Evolutionary conservation across 371 early-diverging fungal species (phyloP).

Genomic region (Haplosporangium sp.): DNA sequence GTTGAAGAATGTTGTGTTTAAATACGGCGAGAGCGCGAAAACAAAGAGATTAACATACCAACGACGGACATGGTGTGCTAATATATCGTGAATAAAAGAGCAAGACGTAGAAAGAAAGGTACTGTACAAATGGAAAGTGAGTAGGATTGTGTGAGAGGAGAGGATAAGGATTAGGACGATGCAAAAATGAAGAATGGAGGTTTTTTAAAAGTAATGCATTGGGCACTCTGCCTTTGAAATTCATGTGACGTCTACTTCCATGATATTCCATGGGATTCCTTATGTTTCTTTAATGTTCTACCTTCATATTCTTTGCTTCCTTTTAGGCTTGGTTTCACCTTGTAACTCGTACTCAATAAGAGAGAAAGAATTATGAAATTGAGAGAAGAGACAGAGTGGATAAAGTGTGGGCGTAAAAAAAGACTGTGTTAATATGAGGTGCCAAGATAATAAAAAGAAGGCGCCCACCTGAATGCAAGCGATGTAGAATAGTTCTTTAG

Average conservation of each 20-base stretch:
- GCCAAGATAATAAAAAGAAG: no score
- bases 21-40: background rate
- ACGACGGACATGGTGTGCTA: slow-evolving; percentile 48
- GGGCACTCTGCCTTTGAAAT: background rate
- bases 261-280: slow-evolving; percentile 19
- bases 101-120: background rate
- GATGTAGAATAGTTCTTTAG: no score
- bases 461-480: no score
- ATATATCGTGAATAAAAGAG: slow-evolving; percentile 5
- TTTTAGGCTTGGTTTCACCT: no score
- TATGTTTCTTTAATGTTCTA: slow-evolving; percentile 1
- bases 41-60: slow-evolving; percentile 28
- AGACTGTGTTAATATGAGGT: no score
- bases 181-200: background rate
- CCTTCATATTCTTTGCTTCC: no score
- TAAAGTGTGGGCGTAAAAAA: background rate
- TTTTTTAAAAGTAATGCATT: slow-evolving; percentile 3
- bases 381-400: no score
- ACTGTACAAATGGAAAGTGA: slow-evolving; percentile 1
- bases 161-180: background rate
- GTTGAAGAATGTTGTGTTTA: no score
- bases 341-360: no score
- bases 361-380: no score
- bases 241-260: slow-evolving; percentile 6
- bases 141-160: background rate